phyloP scores from a whole-genome alignment of 495 filamentous ascomycete genomes.

The Oidiodendron maius region DNA sequence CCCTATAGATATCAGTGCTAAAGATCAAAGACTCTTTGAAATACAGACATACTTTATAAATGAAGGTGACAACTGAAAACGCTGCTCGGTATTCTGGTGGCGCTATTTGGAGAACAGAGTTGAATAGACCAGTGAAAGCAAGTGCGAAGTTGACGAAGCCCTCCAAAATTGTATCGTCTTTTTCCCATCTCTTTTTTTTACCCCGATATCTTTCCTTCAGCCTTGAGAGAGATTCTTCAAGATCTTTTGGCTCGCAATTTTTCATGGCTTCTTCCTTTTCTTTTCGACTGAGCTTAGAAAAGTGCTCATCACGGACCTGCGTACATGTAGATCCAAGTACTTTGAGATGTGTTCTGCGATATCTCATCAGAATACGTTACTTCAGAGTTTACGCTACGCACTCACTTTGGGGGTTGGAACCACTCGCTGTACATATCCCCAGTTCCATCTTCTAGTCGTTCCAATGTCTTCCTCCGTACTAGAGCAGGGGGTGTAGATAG shows the following conservation, averaged over 20 bases:
- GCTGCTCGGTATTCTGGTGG: not conserved
- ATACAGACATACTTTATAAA: constrained; percentile 3
- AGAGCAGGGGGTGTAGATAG: not conserved
- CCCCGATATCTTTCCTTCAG: not conserved
- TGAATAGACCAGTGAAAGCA: not conserved
- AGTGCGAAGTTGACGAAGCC: not conserved
- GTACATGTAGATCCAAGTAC: not conserved
- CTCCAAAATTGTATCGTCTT: not conserved
- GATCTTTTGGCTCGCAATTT: not conserved
- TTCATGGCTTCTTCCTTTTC: not conserved
- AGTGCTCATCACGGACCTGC: constrained; percentile 1
- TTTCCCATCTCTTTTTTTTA: constrained; percentile 3
- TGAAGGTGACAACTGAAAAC: constrained; percentile 1
- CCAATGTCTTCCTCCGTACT: constrained; percentile 1
- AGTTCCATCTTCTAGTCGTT: not conserved
- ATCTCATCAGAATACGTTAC: no score
- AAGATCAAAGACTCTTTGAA: no score
- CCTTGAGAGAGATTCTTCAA: not conserved
- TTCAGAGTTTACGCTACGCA: not conserved
- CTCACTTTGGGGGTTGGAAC: constrained; percentile 5
- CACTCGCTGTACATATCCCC: constrained; percentile 1
- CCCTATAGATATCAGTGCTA: not conserved
- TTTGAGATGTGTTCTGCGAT: not conserved
- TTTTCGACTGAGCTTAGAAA: not conserved
- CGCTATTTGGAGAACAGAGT: not conserved